Evolutionary conservation across 2,329 filamentous ascomycete species (phyloP).

Genomic region (Lachnellula occidentalis): DNA sequence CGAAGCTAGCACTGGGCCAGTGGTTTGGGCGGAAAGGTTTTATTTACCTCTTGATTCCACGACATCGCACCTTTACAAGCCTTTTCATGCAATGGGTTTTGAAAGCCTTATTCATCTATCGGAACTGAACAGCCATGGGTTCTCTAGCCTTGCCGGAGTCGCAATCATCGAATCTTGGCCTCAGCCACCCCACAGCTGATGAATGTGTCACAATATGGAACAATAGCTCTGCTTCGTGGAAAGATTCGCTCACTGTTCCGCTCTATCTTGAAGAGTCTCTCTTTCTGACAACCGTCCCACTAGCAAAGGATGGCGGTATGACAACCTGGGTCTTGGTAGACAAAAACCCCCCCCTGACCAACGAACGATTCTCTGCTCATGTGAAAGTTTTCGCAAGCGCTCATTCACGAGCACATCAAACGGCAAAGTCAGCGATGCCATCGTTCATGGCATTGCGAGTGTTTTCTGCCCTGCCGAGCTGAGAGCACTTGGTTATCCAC

Average conservation of each 20-base stretch:
- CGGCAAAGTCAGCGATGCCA: constrained; percentile 42
- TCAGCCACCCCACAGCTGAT: constrained; percentile 48
- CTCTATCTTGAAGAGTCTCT: constrained; percentile 52
- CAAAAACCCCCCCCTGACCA: constrained; percentile 30
- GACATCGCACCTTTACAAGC: too few relatives aligned
- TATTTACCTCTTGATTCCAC: too few relatives aligned
- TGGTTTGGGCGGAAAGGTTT: too few relatives aligned
- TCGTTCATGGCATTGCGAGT: constrained; percentile 68
- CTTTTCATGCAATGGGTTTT: too few relatives aligned
- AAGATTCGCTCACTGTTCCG: constrained; percentile 45
- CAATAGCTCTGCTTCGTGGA: constrained; percentile 51
- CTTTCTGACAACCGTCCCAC: constrained; percentile 46
- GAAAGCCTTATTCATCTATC: too few relatives aligned
- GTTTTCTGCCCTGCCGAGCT: constrained; percentile 66
- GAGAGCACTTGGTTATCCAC: constrained; percentile 68
- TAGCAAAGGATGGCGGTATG: constrained; percentile 52
- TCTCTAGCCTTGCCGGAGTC: neutral
- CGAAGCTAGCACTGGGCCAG: too few relatives aligned
- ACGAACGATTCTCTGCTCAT: constrained; percentile 55
- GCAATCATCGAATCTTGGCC: constrained; percentile 33
- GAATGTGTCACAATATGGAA: constrained; percentile 51
- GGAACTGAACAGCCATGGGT: too few relatives aligned
- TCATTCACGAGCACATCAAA: constrained; percentile 40
- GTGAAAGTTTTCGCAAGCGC: constrained; percentile 56
- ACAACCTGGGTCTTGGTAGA: constrained; percentile 59